These are phyloP conservation scores for Coprinellus micaceus DNA, from an alignment of 768 basidiomycete species.

Conservation along the genomic window DNA sequence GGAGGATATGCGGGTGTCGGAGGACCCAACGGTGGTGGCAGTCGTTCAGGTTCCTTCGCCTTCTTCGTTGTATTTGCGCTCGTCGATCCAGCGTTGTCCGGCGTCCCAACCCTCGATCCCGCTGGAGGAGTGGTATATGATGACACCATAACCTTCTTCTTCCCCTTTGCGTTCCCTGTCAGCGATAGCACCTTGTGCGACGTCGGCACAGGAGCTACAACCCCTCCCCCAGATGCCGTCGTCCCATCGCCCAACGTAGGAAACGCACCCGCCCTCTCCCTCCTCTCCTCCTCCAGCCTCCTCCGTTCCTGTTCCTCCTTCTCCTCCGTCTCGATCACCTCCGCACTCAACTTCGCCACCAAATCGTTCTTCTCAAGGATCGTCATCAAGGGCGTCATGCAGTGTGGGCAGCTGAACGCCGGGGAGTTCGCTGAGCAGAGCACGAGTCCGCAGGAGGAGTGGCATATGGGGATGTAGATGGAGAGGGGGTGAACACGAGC, in stretches of 20 bases:
- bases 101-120: no score
- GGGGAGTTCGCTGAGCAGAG: conserved; percentile 58
- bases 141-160: conserved; percentile 49
- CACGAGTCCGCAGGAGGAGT: conserved; percentile 51
- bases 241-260: conserved; percentile 41
- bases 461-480: conserved; percentile 51
- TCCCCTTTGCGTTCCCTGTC: conserved; percentile 34
- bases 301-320: conserved; percentile 19
- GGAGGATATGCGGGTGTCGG: no score
- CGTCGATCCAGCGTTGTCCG: conserved; percentile 33
- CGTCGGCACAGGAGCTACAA: conserved; percentile 23
- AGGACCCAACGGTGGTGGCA: not conserved
- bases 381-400: conserved; percentile 38
- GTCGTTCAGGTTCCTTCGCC: not conserved
- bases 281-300: conserved; percentile 38
- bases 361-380: conserved; percentile 31
- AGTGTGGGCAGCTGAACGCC: conserved; percentile 52
- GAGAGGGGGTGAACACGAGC: conserved; percentile 61
- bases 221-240: conserved; percentile 8
- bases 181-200: conserved; percentile 61
- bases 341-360: conserved; percentile 38
- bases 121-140: conserved; percentile 45
- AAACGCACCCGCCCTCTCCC: conserved; percentile 56
- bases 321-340: conserved; percentile 46
- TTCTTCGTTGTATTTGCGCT: conserved; percentile 2